Base-by-base conservation (phyloP, 257 asterid species). In the Haberlea rhodopensis region DNA sequence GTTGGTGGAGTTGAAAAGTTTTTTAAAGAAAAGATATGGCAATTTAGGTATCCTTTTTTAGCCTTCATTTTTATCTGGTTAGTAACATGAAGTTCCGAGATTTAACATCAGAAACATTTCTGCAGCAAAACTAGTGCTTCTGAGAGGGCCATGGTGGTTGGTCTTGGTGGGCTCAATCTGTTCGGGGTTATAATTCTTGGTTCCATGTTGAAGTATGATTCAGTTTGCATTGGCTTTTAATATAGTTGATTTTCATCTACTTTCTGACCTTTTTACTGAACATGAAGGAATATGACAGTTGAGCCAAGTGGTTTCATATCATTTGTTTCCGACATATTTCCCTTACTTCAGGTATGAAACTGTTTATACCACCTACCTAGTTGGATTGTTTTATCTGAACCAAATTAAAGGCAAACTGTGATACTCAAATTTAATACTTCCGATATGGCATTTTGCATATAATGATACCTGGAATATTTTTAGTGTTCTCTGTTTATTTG, bases 91-190 rank as follows among this genome's bases (percentile, higher is more conserved):
- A 16, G 62, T 22, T 77, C 71, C 27, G 56, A 61, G 66, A 60
- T 65, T 51, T 75, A 49, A 72, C 61, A 26, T 43, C 54, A 57
- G 37, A 64, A 29, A 52, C 43, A 65, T 21, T 73, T 57, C 57
- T 78, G 73, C 95, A 94, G 99, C 73, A 86, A 90, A 80, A 78
- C 94, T 60, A 83, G 87, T 71, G 52, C 80, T 63, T 82, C 96
- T 8, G 95, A 90, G 82, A 86, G 83, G 82, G 97, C 95, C 68
- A 71, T 94, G 97, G 99, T 76, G 80, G 53, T 88, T 60, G 99
- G 96, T 79, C 89, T 94, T 65, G 99, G 99, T 56, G 95, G 90
- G 59, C 82, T 94, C 60, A 94, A 94, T 82, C 79, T 94, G 5
- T 77, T 87, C 71, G 99, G 99, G 58, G 90, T 90, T 74, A 65